Conservation (phyloP, 2,329 filamentous ascomycete genomes). For the Xylariaceae sp. region DNA sequence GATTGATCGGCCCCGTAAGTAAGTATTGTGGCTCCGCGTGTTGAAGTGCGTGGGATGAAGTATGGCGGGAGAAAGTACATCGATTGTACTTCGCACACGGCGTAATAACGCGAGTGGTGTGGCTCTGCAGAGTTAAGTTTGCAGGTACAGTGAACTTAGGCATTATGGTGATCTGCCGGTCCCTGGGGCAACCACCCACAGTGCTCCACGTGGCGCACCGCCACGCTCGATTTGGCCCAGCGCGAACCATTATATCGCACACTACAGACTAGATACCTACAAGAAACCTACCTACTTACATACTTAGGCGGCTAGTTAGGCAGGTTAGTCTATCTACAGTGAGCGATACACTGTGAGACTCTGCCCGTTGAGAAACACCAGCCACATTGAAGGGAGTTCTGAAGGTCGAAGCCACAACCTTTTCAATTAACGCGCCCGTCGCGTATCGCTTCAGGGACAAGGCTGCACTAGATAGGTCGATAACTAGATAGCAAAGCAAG, state of each 20-base stretch:
- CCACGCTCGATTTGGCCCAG: background rate
- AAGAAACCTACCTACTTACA: no score
- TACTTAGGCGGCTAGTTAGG: no score
- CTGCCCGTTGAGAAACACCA: background rate
- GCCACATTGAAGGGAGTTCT: background rate
- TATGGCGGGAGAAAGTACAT: background rate
- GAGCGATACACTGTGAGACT: background rate
- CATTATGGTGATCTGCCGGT: conserved; percentile 8
- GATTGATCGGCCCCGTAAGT: background rate
- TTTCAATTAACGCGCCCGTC: conserved; percentile 29
- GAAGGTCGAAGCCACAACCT: conserved; percentile 10
- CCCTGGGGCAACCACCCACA: conserved; percentile 16
- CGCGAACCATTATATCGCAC: background rate
- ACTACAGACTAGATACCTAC: no score
- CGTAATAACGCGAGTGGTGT: background rate
- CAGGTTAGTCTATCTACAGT: no score
- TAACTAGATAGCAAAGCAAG: background rate
- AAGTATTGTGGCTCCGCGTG: background rate
- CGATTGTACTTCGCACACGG: no score
- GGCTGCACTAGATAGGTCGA: conserved; percentile 7
- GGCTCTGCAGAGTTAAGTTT: background rate
- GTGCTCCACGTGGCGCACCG: background rate
- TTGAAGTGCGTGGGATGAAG: background rate
- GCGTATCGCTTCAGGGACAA: conserved; percentile 2
- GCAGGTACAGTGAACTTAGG: no score